Evolutionary conservation across 2,329 filamentous ascomycete genomes (phyloP).

Genomic region (Phyllachora maydis): DNA sequence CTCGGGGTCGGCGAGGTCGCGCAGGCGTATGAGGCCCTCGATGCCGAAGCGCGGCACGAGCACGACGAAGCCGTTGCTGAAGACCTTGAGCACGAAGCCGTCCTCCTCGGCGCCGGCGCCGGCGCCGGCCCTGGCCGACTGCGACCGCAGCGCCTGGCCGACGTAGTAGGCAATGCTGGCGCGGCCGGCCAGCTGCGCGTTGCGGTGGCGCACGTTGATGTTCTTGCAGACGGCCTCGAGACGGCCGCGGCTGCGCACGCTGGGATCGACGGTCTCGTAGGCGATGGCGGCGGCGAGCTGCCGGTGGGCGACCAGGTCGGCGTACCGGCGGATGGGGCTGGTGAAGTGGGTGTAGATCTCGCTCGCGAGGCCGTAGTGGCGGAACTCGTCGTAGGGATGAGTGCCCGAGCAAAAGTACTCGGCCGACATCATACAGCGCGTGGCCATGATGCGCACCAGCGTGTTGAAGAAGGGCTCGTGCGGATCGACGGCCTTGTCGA

Average conservation of each 20-base stretch:
- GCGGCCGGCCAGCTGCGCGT: conserved; percentile 85
- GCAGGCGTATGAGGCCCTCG: conserved; percentile 70
- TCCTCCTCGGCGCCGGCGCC: conserved; percentile 60
- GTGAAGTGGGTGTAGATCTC: conserved; percentile 99
- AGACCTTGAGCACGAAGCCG: conserved; percentile 91
- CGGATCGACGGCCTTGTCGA: conserved; percentile 66
- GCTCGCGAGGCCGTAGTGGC: conserved; percentile 88
- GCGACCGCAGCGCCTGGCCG: conserved; percentile 83
- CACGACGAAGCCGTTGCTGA: conserved; percentile 92
- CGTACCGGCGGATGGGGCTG: conserved; percentile 88
- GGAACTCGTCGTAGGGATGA: conserved; percentile 82
- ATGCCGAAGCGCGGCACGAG: conserved; percentile 93
- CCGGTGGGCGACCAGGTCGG: conserved; percentile 84
- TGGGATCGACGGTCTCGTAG: conserved; percentile 71
- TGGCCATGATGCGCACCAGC: conserved; percentile 89
- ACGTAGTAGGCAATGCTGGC: conserved; percentile 97
- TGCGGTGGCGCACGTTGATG: conserved; percentile 93
- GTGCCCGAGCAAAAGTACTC: conserved; percentile 96
- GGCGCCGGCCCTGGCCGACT: no score
- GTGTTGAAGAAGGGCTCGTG: conserved; percentile 95
- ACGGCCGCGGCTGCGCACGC: conserved; percentile 60
- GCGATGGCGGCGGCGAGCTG: conserved; percentile 91
- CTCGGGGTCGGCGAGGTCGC: conserved; percentile 61
- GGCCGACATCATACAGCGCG: conserved; percentile 96
- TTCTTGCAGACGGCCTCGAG: conserved; percentile 93